A percentile compares a stretch with the other conserved stretches of the same genome.
Conservation (phyloP, 2,329 filamentous ascomycete genomes). For the Microdochium trichocladiopsis region DNA sequence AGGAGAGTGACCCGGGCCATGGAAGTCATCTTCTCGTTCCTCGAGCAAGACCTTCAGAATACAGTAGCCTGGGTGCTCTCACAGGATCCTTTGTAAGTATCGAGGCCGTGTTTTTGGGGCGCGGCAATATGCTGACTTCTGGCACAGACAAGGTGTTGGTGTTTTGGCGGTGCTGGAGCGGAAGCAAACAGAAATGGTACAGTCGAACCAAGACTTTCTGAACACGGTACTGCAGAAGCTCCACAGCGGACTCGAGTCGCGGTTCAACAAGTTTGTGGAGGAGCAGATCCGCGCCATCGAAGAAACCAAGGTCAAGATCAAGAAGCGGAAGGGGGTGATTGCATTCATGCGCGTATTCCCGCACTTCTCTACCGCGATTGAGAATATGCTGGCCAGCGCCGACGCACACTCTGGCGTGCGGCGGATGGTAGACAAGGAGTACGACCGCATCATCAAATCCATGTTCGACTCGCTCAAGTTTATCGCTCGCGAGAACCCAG, state of each 20-base stretch:
- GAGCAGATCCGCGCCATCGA: slow-evolving; percentile 94
- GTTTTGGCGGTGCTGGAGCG: slow-evolving; percentile 75
- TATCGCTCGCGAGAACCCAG: slow-evolving; percentile 69
- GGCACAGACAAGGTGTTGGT: slow-evolving; percentile 73
- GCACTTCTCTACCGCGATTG: slow-evolving; percentile 71
- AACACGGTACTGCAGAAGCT: slow-evolving; percentile 73
- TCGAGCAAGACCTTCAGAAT: slow-evolving; percentile 69
- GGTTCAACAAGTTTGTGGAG: slow-evolving; percentile 85
- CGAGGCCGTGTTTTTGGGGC: not conserved
- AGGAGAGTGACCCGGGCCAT: slow-evolving; percentile 78
- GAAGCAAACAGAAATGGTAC: slow-evolving; percentile 70
- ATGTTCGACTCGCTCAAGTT: slow-evolving; percentile 98
- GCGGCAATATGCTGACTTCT: slow-evolving; percentile 9
- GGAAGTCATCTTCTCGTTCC: slow-evolving; percentile 81
- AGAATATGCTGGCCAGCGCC: slow-evolving; percentile 67
- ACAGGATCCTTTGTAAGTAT: slow-evolving; percentile 71
- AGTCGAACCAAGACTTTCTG: slow-evolving; percentile 90
- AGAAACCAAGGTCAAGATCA: slow-evolving; percentile 97
- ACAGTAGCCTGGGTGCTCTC: slow-evolving; percentile 79
- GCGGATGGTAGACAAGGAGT: slow-evolving; percentile 76
- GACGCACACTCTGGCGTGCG: slow-evolving; percentile 58
- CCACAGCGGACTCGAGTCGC: slow-evolving; percentile 63
- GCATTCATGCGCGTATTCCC: slow-evolving; percentile 93
- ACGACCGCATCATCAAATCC: slow-evolving; percentile 79
- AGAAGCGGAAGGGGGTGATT: slow-evolving; percentile 96